These are phyloP conservation scores for Pulveroboletus sp. DNA, from an alignment of 768 basidiomycete genomes.

Conservation along the genomic window DNA sequence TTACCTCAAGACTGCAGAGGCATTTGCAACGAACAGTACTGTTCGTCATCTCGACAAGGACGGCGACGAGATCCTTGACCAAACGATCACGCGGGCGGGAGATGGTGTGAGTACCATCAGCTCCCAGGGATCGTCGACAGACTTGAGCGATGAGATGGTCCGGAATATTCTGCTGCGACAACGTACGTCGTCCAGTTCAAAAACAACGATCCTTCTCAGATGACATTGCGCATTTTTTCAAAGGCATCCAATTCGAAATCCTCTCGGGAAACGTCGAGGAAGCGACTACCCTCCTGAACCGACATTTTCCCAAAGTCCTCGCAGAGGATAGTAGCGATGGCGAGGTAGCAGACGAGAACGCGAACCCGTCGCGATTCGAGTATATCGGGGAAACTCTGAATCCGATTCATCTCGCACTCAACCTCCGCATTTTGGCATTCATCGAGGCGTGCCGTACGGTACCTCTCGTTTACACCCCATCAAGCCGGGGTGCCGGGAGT, in stretches of 20 bases:
- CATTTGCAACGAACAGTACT: slow-evolving; percentile 60
- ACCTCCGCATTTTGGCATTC: slow-evolving; percentile 84
- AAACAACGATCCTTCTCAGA: background rate
- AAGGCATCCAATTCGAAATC: slow-evolving; percentile 68
- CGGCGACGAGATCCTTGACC: slow-evolving; percentile 52
- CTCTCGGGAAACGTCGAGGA: slow-evolving; percentile 72
- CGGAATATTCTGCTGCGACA: slow-evolving; percentile 48
- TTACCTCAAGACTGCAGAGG: slow-evolving; percentile 64
- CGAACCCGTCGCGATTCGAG: slow-evolving; percentile 34
- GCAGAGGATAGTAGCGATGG: slow-evolving; percentile 17
- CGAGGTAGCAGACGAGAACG: slow-evolving; percentile 20
- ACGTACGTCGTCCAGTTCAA: slow-evolving; percentile 35
- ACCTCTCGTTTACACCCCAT: slow-evolving; percentile 47
- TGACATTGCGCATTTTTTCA: slow-evolving; percentile 1
- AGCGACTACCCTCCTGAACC: slow-evolving; percentile 60
- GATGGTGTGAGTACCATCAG: background rate
- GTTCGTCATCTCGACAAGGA: slow-evolving; percentile 62
- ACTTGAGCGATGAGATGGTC: slow-evolving; percentile 37
- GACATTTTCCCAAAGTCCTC: slow-evolving; percentile 73
- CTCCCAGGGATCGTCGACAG: slow-evolving; percentile 17
- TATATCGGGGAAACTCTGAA: slow-evolving; percentile 61
- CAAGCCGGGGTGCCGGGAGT: slow-evolving; percentile 5
- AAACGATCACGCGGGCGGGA: slow-evolving; percentile 18
- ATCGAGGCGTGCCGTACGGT: slow-evolving; percentile 78
- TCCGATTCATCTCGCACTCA: slow-evolving; percentile 73